A percentile compares a stretch with the other conserved stretches of the same genome.
Conservation (phyloP, 148 eudicot species). For the Rhododendron williamsianum region DNA sequence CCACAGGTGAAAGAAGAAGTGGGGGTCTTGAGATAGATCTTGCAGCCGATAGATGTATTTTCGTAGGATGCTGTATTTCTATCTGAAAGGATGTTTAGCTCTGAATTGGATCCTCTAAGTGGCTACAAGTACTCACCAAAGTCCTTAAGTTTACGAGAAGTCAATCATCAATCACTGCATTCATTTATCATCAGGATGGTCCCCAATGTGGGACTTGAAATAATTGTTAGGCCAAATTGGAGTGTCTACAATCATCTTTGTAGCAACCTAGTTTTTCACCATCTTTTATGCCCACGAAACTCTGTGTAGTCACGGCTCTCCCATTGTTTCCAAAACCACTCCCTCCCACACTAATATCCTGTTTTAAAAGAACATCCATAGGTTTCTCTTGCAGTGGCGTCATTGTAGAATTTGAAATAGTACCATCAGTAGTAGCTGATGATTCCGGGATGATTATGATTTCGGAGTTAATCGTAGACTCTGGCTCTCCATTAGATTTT, state of each 20-base stretch:
- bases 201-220: too few relatives aligned
- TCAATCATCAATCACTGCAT: too few relatives aligned
- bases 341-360: neutral
- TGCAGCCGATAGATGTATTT: too few relatives aligned
- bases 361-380: neutral
- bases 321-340: conserved; percentile 2
- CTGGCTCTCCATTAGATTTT: neutral
- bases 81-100: too few relatives aligned
- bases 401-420: neutral
- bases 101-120: too few relatives aligned
- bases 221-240: too few relatives aligned
- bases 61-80: too few relatives aligned
- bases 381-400: neutral
- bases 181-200: too few relatives aligned
- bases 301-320: neutral
- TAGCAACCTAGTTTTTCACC: conserved; percentile 9
- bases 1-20: too few relatives aligned
- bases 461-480: conserved; percentile 5
- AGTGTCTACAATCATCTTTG: conserved; percentile 9
- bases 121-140: too few relatives aligned
- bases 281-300: conserved; percentile 8
- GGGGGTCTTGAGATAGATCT: too few relatives aligned
- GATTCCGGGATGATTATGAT: conserved; percentile 2
- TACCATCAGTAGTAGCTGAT: neutral
- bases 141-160: too few relatives aligned